Base-by-base conservation (phyloP, 208 protist genomes). In the Phytomonas sp. region DNA sequence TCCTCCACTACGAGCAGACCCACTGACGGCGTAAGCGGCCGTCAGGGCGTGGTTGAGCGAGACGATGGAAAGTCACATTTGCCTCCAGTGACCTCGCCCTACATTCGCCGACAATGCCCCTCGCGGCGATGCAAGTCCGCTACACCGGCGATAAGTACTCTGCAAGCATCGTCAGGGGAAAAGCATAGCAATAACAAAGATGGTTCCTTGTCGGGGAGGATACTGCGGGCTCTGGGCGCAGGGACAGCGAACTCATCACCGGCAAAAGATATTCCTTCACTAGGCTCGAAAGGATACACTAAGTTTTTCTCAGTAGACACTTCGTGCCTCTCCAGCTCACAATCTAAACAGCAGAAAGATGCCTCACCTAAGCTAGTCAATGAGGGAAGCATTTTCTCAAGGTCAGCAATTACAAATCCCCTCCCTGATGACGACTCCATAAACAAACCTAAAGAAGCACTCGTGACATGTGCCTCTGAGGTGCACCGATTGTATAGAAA, bases 21-120 rank as follows among this genome's bases (percentile, higher is more conserved):
- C 20, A 26, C 20, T 23, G 46, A 56, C 2, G 46, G 46, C 20
- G 20, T 72, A 26, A 33, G 7, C 0, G 62, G 66, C 46, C 74
- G 78, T 61, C 26, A 75, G 11, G 53, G 68, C 20, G 70, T 67
- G 0, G 26, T 74, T 13, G 78, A 79, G 34, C 73, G 62, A 0
- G 74, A 67, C 29, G 78, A 78, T 51, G 62, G 28, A 36, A 79
- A 67, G 17, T 46, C 75, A 4, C 46, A 56, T 56, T 56, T 56
- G 20, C 46, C 46, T 26, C 46, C 46, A 17, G 46, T 56, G 46
- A 56, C 46, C 23, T 26, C 20, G 46, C 20, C 46, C 46, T 56
- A 56, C 46, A 17, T 56, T 56, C 46, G 46, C 46, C 8, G 20
- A 26, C 46, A 56, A 26, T 56, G 20, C 46, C 20, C 46, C 46